Evolutionary conservation across 2,329 filamentous ascomycete species (phyloP), one percentile per base, ranked within the genome.

Genomic region (Apiospora arundinis): DNA sequence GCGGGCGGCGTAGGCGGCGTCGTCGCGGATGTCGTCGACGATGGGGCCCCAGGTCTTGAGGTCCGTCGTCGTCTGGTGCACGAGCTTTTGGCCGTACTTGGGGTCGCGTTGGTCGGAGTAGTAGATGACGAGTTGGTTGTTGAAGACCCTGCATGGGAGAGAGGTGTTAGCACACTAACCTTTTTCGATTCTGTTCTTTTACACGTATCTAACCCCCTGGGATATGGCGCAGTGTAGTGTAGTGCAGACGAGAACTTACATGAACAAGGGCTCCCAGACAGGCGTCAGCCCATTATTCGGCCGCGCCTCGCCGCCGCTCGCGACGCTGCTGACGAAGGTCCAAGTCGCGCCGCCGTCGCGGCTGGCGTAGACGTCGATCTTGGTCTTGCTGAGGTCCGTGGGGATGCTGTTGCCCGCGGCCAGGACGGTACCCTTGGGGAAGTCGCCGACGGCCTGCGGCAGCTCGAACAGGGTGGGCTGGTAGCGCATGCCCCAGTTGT

Each of bases 251-350:
- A 32, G 49, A 32, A 66, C 37, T 45, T 23, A 67, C 77, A 89
- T 77, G 56, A 93, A 80, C 78, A 92, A 92, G 0, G 92, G 92
- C 79, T 94, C 92, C 92, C 92, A 94, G 23, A 94, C 89, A 0
- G 91, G 90, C 0, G 90, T 92, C 46, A 90, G 79, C 1, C 90
- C 91, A 76, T 93, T 92, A 76, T 88, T 86, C 3, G 91, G 88
- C 0, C 83, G 76, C 1, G 91, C 90, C 67, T 85, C 85, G 23
- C 90, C 90, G 45, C 92, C 92, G 2, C 83, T 81, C 0, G 91
- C 91, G 63, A 93, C 87, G 74, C 89, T 86, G 72, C 88, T 91
- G 69, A 92, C 87, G 74, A 93, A 93, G 37, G 87, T 81, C 92
- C 92, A 94, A 1, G 87, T 90, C 46, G 80, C 75, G 11, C 91